Percentiles rank a stretch among this genome's conserved stretches.
Evolutionary conservation across 164 flowering plant species (phyloP).

Genomic region (Brasenia schreberi): DNA sequence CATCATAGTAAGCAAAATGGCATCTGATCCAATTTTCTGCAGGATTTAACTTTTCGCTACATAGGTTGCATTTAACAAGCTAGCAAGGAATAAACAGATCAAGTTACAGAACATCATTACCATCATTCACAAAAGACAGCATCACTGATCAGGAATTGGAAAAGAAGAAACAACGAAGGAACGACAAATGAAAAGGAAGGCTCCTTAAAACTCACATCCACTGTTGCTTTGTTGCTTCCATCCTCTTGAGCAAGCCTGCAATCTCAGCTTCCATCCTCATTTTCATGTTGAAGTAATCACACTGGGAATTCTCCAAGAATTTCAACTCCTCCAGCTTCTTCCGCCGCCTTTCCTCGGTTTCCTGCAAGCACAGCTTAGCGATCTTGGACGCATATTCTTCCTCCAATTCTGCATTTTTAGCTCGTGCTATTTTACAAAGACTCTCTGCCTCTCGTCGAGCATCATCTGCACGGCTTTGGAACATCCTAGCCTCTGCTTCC

Average conservation of each 20-base stretch:
- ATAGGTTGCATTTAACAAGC: too few species aligned
- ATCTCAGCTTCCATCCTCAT: conserved; percentile 85
- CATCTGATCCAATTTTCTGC: too few species aligned
- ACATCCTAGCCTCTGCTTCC: conserved; percentile 87
- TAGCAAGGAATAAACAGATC: too few species aligned
- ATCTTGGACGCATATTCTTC: conserved; percentile 70
- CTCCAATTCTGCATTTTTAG: conserved; percentile 50
- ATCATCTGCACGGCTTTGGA: conserved; percentile 80
- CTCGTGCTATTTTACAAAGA: conserved; percentile 34
- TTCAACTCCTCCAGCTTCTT: conserved; percentile 82
- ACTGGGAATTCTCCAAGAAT: conserved; percentile 54
- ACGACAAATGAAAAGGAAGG: background rate
- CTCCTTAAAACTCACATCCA: conserved; percentile 27
- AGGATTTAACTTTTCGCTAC: too few species aligned
- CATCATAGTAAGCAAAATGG: too few species aligned
- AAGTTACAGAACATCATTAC: background rate
- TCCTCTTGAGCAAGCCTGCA: conserved; percentile 65
- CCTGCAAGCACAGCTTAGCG: conserved; percentile 58
- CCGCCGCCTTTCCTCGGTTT: conserved; percentile 67
- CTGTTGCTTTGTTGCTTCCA: conserved; percentile 85
- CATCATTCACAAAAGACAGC: background rate
- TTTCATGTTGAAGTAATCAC: conserved; percentile 87
- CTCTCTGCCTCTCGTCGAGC: conserved; percentile 77
- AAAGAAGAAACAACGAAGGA: background rate
- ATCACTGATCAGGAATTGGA: background rate